Evolutionary conservation across 495 filamentous ascomycete species (phyloP), one percentile per base, ranked within the genome.

Genomic region (Rhizodiscina lignyota): DNA sequence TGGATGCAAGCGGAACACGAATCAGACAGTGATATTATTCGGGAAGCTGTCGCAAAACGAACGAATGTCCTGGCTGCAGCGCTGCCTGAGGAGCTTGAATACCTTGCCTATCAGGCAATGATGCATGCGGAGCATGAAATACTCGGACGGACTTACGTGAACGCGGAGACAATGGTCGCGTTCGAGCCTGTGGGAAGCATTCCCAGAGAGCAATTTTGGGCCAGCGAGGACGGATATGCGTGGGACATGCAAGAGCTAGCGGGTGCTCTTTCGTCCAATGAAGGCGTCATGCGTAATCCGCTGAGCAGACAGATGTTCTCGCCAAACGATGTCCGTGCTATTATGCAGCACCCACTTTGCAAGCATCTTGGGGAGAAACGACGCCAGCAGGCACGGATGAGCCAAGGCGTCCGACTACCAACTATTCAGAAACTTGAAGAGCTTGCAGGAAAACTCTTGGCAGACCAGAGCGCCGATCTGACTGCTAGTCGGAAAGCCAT

Each of bases 351-450:
- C 32, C 34, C 44, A 18, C 15, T 29, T 3, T 43, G 44, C 21
- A 40, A 37, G 17, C 34, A 24, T 0, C 24, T 50, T 4, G 37
- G 28, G 15, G 49, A 49, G 10, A 35, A 59, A 38, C 44, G 47
- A 40, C 30, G 53, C 1, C 40, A 51, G 29, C 58, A 62, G 42
- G 36, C 43, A 18, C 44, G 55, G 35, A 49, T 62, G 39, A 47
- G 39, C 21, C 38, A 52, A 31, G 58, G 58, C 16, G 44, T 62
- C 2, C 50, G 58, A 15, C 47, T 44, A 16, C 32, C 37, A 13
- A 62, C 56, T 0, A 55, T 60, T 32, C 52, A 53, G 2, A 32
- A 48, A 17, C 37, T 62, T 23, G 52, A 50, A 4, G 48, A 46
- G 19, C 40, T 62, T 20, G 42, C 43, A n/a, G 37, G 38, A 22